Conservation (phyloP, 2,329 filamentous ascomycete genomes). For the Cytospora piceicola region DNA sequence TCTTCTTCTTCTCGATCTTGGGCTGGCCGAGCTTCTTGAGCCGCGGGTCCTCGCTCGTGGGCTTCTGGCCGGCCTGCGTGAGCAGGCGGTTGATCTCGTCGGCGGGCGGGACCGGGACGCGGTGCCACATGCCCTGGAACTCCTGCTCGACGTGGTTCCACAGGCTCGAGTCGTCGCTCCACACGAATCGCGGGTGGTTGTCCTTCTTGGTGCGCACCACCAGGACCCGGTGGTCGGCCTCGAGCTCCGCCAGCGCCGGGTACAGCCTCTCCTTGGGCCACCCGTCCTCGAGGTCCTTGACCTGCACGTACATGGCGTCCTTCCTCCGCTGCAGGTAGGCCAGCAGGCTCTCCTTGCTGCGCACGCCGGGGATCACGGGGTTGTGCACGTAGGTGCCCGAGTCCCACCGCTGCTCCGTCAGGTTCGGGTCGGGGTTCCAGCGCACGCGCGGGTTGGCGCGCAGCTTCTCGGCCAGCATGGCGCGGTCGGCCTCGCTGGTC, state of each 20-base stretch:
- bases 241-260: slow-evolving; percentile 75
- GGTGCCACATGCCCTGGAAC: slow-evolving; percentile 83
- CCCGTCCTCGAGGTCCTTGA: slow-evolving; percentile 93
- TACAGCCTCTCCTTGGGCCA: slow-evolving; percentile 77
- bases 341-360: slow-evolving; percentile 75
- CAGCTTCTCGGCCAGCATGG: slow-evolving; percentile 69
- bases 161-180: slow-evolving; percentile 83
- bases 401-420: slow-evolving; percentile 69
- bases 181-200: slow-evolving; percentile 81
- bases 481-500: slow-evolving; percentile 63
- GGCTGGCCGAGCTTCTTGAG: slow-evolving; percentile 57
- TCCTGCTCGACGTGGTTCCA: slow-evolving; percentile 77
- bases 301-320: slow-evolving; percentile 77
- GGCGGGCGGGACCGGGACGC: slow-evolving; percentile 73
- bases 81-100: slow-evolving; percentile 80
- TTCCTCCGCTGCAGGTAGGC: slow-evolving; percentile 79
- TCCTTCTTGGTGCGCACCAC: slow-evolving; percentile 94
- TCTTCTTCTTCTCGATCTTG: slow-evolving; percentile 74
- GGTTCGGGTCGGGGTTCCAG: slow-evolving; percentile 58
- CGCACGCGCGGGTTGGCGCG: slow-evolving; percentile 64
- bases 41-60: slow-evolving; percentile 78
- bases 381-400: slow-evolving; percentile 79
- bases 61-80: slow-evolving; percentile 77
- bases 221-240: slow-evolving; percentile 77
- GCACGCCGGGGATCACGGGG: slow-evolving; percentile 80